Percentiles rank a stretch among this genome's conserved stretches.
Evolutionary conservation across 768 basidiomycete species (phyloP).

Genomic region (Kwoniella sp.): DNA sequence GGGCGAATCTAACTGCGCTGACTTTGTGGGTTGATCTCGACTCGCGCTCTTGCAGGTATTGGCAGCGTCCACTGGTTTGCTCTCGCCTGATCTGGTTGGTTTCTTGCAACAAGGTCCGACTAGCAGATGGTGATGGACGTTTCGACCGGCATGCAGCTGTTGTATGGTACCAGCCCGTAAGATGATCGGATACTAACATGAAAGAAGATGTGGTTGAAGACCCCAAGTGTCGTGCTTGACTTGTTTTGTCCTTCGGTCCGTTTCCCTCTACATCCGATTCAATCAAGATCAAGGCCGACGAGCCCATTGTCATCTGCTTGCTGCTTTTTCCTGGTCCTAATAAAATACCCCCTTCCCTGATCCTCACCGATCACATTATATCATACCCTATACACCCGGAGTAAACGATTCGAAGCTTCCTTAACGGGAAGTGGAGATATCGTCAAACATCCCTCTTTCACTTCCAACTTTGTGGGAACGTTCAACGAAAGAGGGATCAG

Average conservation of each 20-base stretch:
- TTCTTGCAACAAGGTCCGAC: conserved; percentile 34
- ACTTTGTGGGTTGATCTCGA: conserved; percentile 8
- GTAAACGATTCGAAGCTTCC: not conserved
- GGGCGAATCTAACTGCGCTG: no score
- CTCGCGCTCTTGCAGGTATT: conserved; percentile 28
- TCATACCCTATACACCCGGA: conserved; percentile 1
- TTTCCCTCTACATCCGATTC: no score
- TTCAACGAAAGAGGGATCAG: not conserved
- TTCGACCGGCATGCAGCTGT: conserved; percentile 18
- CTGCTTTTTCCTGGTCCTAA: no score
- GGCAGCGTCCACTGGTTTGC: conserved; percentile 18
- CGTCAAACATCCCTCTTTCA: not conserved
- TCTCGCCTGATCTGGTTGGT: conserved; percentile 37
- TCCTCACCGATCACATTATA: not conserved
- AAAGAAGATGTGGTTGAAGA: no score
- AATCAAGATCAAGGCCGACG: no score
- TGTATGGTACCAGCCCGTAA: not conserved
- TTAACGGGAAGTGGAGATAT: not conserved
- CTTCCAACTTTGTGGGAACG: not conserved
- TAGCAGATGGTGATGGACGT: conserved; percentile 17
- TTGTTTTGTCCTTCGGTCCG: no score
- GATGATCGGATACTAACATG: not conserved
- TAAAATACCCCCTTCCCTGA: no score
- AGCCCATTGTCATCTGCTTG: no score
- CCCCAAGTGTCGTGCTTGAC: no score